Base-by-base conservation (phyloP, 2,329 filamentous ascomycete genomes). In the Colletotrichum abscissum region DNA sequence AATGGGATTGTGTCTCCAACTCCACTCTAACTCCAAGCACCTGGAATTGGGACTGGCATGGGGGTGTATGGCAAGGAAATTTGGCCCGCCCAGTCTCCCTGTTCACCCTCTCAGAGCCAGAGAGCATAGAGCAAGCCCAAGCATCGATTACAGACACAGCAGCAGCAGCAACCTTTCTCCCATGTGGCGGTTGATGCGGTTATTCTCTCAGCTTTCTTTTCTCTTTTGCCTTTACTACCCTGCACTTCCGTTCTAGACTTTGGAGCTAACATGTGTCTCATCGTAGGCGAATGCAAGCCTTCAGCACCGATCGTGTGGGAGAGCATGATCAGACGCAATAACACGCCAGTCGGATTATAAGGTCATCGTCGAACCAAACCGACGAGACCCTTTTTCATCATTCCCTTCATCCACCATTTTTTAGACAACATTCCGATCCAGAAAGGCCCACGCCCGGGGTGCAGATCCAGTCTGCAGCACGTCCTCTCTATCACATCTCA, bases 221-320 rank as follows among this genome's bases (percentile, higher is more conserved):
- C 19, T 19, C 42, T 42, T 19, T 3, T 8, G 38, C 38, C 16
- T 8, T 42, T 19, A 19, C 19, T 49, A 19, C 19, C 7, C 19
- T 49, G 19, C 42, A 49, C 19, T 19, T 19, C 42, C 19, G n/a
- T 49, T 11, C 42, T 22, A 49, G 42, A 33, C 19, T 5, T 57
- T 26, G 42, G n/a, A n/a, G 60, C 68, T 72, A 56, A 73, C 71
- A 63, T 12, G 38, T 24, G 38, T 11, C 11, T 19, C 5, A 24
- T 57, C 59, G 22, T 67, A 83, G 81, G 81, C 62, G 80, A 83
- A 77, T 84, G 82, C 78, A 83, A 81, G 69, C 82, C 82, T 4
- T 80, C 80, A 55, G 76, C 78, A 22, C 78, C 79, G 33, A 79
- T 81, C 14, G 76, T 79, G 1, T 84, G 82, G 82, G 80, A 82